Evolutionary conservation across 73 alveolate genomes (phyloP).

Genomic region (Paramecium biaurelia): DNA sequence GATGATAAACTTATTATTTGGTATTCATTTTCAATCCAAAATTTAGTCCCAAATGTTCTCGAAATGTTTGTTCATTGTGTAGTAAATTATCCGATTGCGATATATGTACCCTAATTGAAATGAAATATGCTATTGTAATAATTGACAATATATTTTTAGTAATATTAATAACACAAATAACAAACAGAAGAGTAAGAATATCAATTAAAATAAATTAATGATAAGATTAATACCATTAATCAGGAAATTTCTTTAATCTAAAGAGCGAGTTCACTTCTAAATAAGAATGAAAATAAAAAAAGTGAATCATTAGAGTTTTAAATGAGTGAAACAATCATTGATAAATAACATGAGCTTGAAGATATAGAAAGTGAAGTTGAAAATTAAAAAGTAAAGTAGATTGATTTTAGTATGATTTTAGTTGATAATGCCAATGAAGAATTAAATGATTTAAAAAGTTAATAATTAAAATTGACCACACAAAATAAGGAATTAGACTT

Average conservation of each 20-base stretch:
- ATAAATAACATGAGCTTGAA: neutral
- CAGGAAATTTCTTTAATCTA: neutral
- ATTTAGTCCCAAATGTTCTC: neutral
- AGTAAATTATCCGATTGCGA: neutral
- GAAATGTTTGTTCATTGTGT: neutral
- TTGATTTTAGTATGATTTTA: neutral
- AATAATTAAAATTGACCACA: neutral
- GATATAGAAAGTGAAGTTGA: neutral
- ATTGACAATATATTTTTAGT: neutral
- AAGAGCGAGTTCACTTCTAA: neutral
- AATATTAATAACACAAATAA: neutral
- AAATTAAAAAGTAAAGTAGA: neutral
- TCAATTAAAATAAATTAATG: neutral
- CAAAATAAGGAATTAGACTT: neutral
- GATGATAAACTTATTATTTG: neutral
- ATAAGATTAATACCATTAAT: neutral
- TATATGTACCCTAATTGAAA: neutral
- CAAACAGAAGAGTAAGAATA: neutral
- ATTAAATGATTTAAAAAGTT: neutral
- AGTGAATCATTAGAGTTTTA: neutral
- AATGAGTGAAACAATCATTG: slow-evolving; percentile 3
- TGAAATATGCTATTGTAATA: neutral
- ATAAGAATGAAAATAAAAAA: neutral
- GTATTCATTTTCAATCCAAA: neutral
- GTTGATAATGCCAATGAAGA: neutral